phyloP scores from a whole-genome alignment of 2,329 filamentous ascomycete species.

The Furcasterigmium sp. region DNA sequence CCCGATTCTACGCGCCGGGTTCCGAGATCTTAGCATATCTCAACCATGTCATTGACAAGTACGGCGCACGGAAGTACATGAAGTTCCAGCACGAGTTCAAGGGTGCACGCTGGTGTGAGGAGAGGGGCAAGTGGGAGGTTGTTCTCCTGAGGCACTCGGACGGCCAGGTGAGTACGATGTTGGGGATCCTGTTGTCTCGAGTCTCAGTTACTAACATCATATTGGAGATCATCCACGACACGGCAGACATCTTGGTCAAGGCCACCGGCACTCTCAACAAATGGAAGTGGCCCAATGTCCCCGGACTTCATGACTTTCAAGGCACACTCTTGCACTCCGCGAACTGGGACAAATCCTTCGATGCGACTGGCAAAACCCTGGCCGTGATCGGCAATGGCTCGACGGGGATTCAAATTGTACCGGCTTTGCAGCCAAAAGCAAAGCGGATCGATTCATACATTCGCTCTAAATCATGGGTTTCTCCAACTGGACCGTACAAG shows the following conservation, averaged over 20 bases:
- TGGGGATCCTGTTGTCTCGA: neutral
- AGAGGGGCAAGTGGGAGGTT: slow-evolving; percentile 13
- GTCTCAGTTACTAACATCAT: neutral
- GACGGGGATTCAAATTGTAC: slow-evolving; percentile 46
- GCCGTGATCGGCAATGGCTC: slow-evolving; percentile 48
- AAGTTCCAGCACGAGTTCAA: slow-evolving; percentile 13
- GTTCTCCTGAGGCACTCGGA: neutral
- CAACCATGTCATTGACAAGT: slow-evolving; percentile 1
- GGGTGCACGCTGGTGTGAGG: slow-evolving; percentile 16
- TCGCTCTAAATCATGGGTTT: neutral
- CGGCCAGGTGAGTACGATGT: neutral
- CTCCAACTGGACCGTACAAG: neutral
- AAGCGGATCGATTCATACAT: neutral
- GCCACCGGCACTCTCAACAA: slow-evolving; percentile 26
- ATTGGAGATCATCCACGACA: neutral
- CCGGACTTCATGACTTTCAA: slow-evolving; percentile 42
- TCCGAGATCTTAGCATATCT: neutral
- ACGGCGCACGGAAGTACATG: slow-evolving; percentile 5
- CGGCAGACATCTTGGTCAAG: neutral
- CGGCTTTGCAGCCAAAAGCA: slow-evolving; percentile 11
- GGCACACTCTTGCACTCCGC: slow-evolving; percentile 49
- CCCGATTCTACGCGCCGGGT: slow-evolving; percentile 2
- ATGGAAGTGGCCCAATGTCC: slow-evolving; percentile 45
- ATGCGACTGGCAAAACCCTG: slow-evolving; percentile 36
- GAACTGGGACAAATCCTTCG: slow-evolving; percentile 41